Percentiles rank a stretch among this genome's conserved stretches.
Conservation (phyloP, 1,284 basidiomycete genomes). For the Melanopsichium pennsylvanicum region DNA sequence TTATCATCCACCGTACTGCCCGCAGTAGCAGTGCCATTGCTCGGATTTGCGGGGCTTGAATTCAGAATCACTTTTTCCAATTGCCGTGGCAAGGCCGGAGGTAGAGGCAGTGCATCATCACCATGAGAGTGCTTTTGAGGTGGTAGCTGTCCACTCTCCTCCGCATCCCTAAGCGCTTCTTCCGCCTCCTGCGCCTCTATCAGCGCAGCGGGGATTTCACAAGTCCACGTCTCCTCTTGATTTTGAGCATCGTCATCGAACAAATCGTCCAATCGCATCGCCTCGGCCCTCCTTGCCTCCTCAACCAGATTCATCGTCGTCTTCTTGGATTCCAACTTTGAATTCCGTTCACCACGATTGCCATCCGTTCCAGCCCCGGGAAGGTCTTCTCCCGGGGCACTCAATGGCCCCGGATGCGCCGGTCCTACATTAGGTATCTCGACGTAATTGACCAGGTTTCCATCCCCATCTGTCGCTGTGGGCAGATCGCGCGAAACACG, state of each 20-base stretch:
- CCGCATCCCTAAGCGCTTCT: conserved; percentile 54
- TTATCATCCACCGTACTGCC: conserved; percentile 79
- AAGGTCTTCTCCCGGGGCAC: conserved; percentile 58
- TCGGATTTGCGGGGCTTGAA: conserved; percentile 59
- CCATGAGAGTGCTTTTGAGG: conserved; percentile 13
- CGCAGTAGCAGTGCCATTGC: conserved; percentile 39
- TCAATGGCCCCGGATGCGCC: conserved; percentile 56
- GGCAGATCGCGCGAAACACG: conserved; percentile 78
- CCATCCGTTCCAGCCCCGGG: conserved; percentile 21
- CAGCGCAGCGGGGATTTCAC: conserved; percentile 65
- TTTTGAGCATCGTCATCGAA: conserved; percentile 54
- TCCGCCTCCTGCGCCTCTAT: conserved; percentile 62
- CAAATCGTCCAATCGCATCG: conserved; percentile 54
- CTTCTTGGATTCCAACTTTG: conserved; percentile 47
- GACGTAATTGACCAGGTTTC: conserved; percentile 88
- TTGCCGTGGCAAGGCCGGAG: conserved; percentile 83
- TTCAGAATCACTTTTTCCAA: conserved; percentile 94
- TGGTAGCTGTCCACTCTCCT: conserved; percentile 11
- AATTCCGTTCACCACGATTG: conserved; percentile 35
- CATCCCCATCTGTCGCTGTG: conserved; percentile 92
- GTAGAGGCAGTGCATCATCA: conserved; percentile 41
- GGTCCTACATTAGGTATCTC: conserved; percentile 62
- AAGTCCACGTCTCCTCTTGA: conserved; percentile 63
- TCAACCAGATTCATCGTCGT: conserved; percentile 51
- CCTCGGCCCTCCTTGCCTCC: conserved; percentile 48